These are phyloP conservation scores for Ceriops zippeliana DNA, from an alignment of 345 rosid genomes.

Conservation along the genomic window DNA sequence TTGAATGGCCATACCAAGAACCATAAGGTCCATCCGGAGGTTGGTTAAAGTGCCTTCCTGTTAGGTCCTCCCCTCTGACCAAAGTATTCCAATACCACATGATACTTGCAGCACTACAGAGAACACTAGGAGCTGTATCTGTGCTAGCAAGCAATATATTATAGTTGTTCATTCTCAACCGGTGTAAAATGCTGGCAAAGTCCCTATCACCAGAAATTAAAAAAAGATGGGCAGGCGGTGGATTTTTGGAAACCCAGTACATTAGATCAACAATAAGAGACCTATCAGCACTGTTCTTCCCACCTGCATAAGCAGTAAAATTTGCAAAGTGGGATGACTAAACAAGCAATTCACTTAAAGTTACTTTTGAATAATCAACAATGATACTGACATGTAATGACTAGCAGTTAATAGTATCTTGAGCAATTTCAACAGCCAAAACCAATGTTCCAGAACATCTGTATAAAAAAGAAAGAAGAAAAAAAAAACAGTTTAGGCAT, in stretches of 20 bases:
- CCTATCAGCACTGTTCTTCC: constrained; percentile 80
- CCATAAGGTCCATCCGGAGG: constrained; percentile 92
- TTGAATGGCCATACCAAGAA: constrained; percentile 91
- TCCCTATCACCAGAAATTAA: constrained; percentile 71
- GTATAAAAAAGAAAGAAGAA: too few species aligned
- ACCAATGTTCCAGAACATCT: too few species aligned
- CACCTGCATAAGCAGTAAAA: constrained; percentile 42
- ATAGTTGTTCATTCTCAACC: constrained; percentile 81
- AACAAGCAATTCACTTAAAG: not conserved
- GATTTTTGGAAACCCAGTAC: constrained; percentile 81
- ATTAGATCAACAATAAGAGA: constrained; percentile 67
- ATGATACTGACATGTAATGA: too few species aligned
- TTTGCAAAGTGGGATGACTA: constrained; percentile 9
- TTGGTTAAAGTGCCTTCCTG: constrained; percentile 65
- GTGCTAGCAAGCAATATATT: constrained; percentile 73
- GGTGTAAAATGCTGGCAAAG: constrained; percentile 62
- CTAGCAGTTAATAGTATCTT: too few species aligned
- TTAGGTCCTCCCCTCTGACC: constrained; percentile 42
- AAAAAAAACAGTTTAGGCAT: too few species aligned
- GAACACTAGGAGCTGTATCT: constrained; percentile 43
- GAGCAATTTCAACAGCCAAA: too few species aligned
- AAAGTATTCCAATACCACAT: constrained; percentile 82
- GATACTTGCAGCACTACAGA: constrained; percentile 87
- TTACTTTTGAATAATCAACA: too few species aligned
- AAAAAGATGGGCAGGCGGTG: constrained; percentile 92